Evolutionary conservation across 2,329 filamentous ascomycete genomes (phyloP), one percentile per base, ranked within the genome.

Genomic region (Aspergillus hiratsukae): DNA sequence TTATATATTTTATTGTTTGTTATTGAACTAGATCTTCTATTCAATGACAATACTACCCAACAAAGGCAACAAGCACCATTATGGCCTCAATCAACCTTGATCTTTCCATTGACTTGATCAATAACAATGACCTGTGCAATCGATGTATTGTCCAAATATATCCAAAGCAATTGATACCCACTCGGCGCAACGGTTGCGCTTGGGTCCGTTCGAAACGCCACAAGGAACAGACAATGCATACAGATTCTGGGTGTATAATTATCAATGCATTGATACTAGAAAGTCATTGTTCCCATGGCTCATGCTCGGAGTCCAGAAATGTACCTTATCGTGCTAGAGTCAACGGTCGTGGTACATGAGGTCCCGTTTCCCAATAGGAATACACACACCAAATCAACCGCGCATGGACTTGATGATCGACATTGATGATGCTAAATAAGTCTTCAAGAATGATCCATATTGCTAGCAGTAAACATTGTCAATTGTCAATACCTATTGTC

Each of bases 151-250:
- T 23, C 21, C 14, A 10, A 23, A 23, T 5, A 7, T 6, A 2
- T 17, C 3, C 31, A 37, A 37, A 17, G 4, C 31, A 17, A 37
- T 37, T 23, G 29, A 46, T 53, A 49, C 46, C 53, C 57, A 56
- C 57, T 48, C 51, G 41, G 49, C 53, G 51, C 57, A 53, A 56
- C 41, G 43, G 48, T 51, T 45, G 50, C 54, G 45, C 45, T 19
- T 17, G 37, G 51, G 51, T 51, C 41, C 27, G 29, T 45, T 48
- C 41, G 27, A 53, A 51, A 48, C 45, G 49, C 57, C 51, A 46
- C 49, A 21, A 35, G 31, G 25, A 19, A 35, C 17, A 4, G 4
- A 35, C 49, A 43, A 37, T 48, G 51, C 54, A 54, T 14, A 14
- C 23, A 21, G 23, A 11, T 25, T 21, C 9, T 27, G 5, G 14